These are phyloP conservation scores for Nemania diffusa DNA, from an alignment of 2,329 filamentous ascomycete genomes.

Conservation along the genomic window DNA sequence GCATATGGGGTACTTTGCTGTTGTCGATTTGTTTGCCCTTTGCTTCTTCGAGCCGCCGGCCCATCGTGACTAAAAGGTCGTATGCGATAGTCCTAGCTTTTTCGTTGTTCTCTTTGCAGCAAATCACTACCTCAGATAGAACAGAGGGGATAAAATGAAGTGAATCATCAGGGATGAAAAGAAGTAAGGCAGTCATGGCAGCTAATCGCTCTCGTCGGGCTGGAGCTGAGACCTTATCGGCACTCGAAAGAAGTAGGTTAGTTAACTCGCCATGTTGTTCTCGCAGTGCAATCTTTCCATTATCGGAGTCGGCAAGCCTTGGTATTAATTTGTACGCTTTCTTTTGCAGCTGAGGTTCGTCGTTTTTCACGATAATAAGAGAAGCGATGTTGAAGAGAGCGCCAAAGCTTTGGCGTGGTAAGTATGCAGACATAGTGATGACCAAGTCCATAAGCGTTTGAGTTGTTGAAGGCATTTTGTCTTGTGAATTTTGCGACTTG, in stretches of 20 bases:
- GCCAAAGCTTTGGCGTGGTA: constrained; percentile 86
- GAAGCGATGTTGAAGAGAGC: constrained; percentile 88
- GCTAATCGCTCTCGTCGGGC: constrained; percentile 86
- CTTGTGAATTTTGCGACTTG: constrained; percentile 64
- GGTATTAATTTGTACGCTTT: constrained; percentile 99
- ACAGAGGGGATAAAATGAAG: constrained; percentile 94
- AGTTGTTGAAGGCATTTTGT: constrained; percentile 88
- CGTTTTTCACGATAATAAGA: constrained; percentile 80
- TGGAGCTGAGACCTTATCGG: constrained; percentile 86
- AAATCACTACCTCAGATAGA: constrained; percentile 93
- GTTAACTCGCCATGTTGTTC: constrained; percentile 84
- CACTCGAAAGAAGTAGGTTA: constrained; percentile 78
- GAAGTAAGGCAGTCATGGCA: constrained; percentile 82
- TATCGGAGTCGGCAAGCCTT: constrained; percentile 82
- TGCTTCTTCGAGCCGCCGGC: constrained; percentile 75
- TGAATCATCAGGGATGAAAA: constrained; percentile 78
- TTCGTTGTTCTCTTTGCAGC: constrained; percentile 97
- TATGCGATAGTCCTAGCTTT: constrained; percentile 90
- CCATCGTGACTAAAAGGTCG: constrained; percentile 88
- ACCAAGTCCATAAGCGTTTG: constrained; percentile 97
- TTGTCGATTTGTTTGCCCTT: constrained; percentile 82
- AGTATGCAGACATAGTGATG: constrained; percentile 93
- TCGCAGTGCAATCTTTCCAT: constrained; percentile 78
- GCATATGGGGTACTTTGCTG: constrained; percentile 87
- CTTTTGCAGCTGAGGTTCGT: constrained; percentile 95